phyloP scores from a whole-genome alignment of 2,329 filamentous ascomycete genomes.

The Monosporascus sp. region DNA sequence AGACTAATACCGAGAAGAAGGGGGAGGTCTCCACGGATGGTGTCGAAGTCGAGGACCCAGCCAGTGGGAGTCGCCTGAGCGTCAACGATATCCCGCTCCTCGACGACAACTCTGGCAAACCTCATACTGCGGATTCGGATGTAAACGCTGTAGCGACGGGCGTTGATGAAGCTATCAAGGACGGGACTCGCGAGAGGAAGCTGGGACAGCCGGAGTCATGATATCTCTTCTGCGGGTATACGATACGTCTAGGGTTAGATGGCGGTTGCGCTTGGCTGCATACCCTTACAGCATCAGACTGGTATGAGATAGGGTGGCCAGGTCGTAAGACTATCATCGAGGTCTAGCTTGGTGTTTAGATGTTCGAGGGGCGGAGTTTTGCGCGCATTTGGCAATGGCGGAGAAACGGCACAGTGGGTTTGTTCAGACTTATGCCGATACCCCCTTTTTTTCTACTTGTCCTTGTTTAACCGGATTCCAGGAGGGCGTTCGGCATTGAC shows the following conservation, averaged over 20 bases:
- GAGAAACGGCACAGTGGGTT: not conserved
- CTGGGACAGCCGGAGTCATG: conserved; percentile 4
- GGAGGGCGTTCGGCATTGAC: no score
- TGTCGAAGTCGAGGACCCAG: conserved; percentile 21
- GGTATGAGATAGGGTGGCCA: no score
- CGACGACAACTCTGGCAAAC: conserved; percentile 33
- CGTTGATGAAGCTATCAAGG: conserved; percentile 32
- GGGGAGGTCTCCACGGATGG: conserved; percentile 1
- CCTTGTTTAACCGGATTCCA: not conserved
- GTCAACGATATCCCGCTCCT: conserved; percentile 56
- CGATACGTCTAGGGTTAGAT: not conserved
- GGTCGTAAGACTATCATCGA: no score
- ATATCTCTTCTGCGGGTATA: not conserved
- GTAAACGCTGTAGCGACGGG: not conserved
- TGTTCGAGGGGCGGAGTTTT: not conserved
- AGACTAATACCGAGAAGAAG: not conserved
- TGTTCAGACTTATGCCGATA: not conserved
- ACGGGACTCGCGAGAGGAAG: conserved; percentile 44
- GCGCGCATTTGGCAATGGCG: not conserved
- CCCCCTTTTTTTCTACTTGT: not conserved
- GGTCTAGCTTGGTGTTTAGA: not conserved
- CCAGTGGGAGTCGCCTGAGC: conserved; percentile 19
- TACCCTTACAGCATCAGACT: no score
- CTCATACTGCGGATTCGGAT: not conserved
- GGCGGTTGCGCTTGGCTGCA: not conserved